Evolutionary conservation across 768 basidiomycete genomes (phyloP).

Genomic region (Imleria badia): DNA sequence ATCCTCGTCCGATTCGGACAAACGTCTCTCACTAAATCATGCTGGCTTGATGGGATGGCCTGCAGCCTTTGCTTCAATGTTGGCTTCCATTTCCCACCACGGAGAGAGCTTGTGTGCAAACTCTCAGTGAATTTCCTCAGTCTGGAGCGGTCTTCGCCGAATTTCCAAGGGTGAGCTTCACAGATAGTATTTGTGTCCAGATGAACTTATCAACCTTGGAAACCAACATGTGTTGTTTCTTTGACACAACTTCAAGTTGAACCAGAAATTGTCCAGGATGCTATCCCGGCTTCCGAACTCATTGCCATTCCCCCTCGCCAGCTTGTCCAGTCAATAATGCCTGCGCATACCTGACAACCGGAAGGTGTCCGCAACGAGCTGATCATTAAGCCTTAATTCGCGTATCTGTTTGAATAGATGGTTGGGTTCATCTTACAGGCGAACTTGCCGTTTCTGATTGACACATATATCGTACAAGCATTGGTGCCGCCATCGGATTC

Average conservation of each 20-base stretch:
- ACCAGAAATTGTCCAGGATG: no score
- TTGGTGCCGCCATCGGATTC: constrained; percentile 51
- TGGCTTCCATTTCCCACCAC: constrained; percentile 2
- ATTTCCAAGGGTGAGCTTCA: not conserved
- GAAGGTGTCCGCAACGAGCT: not conserved
- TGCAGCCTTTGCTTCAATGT: not conserved
- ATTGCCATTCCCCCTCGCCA: not conserved
- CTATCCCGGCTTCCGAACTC: not conserved
- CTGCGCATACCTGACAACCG: not conserved
- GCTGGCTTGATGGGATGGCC: no score
- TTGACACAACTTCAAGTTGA: no score
- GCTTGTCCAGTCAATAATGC: not conserved
- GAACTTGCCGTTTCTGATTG: not conserved
- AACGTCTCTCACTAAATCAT: no score
- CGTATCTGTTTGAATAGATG: not conserved
- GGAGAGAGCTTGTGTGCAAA: no score
- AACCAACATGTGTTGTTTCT: no score
- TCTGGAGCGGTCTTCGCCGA: no score
- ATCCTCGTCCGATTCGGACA: not conserved
- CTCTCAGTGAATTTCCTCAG: not conserved
- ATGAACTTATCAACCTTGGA: no score
- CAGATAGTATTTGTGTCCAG: no score
- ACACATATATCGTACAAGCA: constrained; percentile 33
- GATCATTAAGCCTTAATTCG: not conserved
- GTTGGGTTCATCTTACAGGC: not conserved